Evolutionary conservation across 2,329 filamentous ascomycete genomes (phyloP).

Genomic region (Fusarium luffae): DNA sequence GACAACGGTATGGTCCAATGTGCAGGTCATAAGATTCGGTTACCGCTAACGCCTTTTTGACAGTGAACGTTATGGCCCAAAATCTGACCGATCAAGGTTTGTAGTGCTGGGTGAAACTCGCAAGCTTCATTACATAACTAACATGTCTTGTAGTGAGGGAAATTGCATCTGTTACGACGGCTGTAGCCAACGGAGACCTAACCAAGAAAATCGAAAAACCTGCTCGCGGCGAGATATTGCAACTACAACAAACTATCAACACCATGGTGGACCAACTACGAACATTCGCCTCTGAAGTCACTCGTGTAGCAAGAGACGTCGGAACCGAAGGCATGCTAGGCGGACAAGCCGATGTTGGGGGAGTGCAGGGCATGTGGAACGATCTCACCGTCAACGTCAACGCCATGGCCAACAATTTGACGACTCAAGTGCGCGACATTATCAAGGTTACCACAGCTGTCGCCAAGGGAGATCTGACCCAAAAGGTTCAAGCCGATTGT

Average conservation of each 20-base stretch:
- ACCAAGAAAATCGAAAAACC: constrained; percentile 87
- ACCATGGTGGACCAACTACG: constrained; percentile 89
- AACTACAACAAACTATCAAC: constrained; percentile 87
- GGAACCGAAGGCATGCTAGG: constrained; percentile 86
- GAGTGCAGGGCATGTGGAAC: constrained; percentile 90
- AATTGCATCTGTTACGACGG: constrained; percentile 85
- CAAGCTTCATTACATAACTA: constrained; percentile 15
- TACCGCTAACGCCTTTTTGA: constrained; percentile 18
- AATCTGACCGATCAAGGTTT: constrained; percentile 80
- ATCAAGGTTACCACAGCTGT: constrained; percentile 81
- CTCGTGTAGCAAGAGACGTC: constrained; percentile 83
- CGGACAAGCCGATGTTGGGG: constrained; percentile 84
- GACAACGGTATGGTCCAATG: constrained; percentile 71
- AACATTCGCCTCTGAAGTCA: constrained; percentile 86
- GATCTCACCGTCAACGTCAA: constrained; percentile 88
- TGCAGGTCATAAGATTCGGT: background rate
- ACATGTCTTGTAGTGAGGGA: constrained; percentile 70
- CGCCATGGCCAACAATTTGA: constrained; percentile 88
- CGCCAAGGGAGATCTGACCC: constrained; percentile 88
- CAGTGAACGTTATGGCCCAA: constrained; percentile 85
- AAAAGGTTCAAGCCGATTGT: constrained; percentile 94
- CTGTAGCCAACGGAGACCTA: constrained; percentile 83
- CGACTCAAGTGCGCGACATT: constrained; percentile 93
- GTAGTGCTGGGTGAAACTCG: constrained; percentile 11
- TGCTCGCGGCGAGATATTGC: constrained; percentile 82